Conservation (phyloP, 768 basidiomycete species). For the Terana coerulea region DNA sequence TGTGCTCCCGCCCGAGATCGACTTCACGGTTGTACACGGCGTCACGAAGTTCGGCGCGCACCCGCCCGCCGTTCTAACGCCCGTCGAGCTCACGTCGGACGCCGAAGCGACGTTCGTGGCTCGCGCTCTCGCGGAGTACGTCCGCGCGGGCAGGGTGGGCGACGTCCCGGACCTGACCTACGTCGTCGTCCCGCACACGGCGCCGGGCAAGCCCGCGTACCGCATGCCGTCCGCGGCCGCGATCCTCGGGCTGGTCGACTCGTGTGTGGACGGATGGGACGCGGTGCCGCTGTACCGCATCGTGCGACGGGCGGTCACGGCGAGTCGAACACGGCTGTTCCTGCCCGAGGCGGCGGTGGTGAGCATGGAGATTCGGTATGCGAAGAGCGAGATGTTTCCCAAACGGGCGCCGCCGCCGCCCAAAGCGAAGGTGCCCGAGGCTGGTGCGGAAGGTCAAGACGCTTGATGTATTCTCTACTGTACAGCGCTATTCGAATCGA, state of each 20-base stretch:
- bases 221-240: not conserved
- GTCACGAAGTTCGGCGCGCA: conserved; percentile 13
- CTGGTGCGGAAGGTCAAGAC: not conserved
- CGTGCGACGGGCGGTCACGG: conserved; percentile 6
- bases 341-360: not conserved
- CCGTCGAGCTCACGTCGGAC: not conserved
- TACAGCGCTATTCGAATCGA: too few species aligned
- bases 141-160: not conserved
- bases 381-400: conserved; percentile 6
- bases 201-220: not conserved
- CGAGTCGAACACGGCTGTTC: not conserved
- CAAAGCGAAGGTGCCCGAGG: not conserved
- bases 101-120: too few species aligned
- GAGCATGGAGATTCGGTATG: not conserved
- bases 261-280: not conserved
- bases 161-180: not conserved
- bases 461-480: too few species aligned
- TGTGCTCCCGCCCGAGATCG: not conserved
- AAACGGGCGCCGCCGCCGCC: not conserved
- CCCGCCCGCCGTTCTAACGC: not conserved
- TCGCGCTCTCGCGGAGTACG: not conserved
- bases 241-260: not conserved
- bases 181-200: not conserved
- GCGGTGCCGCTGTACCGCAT: conserved; percentile 5
- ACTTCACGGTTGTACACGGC: conserved; percentile 13